Base-by-base conservation (phyloP, 176 grass and related monocot species). In the Melocanna baccifera region DNA sequence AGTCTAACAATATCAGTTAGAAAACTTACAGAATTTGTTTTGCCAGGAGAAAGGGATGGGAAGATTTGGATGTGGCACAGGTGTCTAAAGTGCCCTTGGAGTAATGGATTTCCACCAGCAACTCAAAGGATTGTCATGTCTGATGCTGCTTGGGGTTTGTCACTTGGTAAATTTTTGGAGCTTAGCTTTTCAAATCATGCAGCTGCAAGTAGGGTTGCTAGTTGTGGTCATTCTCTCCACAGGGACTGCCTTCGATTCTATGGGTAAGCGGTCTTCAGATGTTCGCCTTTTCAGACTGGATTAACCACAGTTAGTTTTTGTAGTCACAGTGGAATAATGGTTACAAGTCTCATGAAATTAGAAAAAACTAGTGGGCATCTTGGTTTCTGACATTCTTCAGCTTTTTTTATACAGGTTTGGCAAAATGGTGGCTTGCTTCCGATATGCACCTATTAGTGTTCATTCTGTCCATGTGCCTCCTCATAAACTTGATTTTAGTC, bases 61-160 rank as follows among this genome's bases (percentile, higher is more conserved):
- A 99, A 92, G 72, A 94, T 96, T 75, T 99, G 93, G 96, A 99
- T 93, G 86, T 99, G 96, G 96, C 93, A 96, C 74, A 95, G 96
- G 86, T 99, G 96, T 83, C 86, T 99, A 64, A 86, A 84, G 81
- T 99, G 96, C 75, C 96, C 87, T 30, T 85, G 88, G 63, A 87
- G 89, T 86, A 89, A 94, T 68, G 91, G 96, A 36, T 96, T 99
- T 82, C 96, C 96, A 86, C 93, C 91, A 78, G 86, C 96, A 83
- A 96, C 90, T 87, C 90, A 83, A 66, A 91, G 96, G 81, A 91
- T 94, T 87, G 88, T 96, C 16, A 95, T 99, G 89, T 99, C 93
- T 78, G 90, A 93, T 84, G 96, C 93, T 87, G 92, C 93, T 80
- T 95, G 93, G 96, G 90, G 96, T 87, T 91, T 99, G 65, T 99